These are phyloP conservation scores for Zoysia japonica DNA, from an alignment of 176 grass and related monocot genomes.

Conservation along the genomic window DNA sequence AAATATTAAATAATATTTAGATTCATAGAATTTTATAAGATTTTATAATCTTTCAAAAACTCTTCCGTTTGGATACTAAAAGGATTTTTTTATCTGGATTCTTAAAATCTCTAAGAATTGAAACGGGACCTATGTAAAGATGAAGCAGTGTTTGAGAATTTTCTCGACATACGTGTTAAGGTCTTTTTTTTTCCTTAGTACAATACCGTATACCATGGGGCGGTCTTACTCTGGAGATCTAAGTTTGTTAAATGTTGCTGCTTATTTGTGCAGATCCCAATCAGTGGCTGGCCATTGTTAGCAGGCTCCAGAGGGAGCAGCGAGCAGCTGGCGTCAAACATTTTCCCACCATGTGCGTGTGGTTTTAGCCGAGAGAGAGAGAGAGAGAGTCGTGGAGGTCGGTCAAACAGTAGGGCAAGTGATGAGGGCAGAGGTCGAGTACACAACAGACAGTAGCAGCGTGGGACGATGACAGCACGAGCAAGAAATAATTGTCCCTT, in stretches of 20 bases:
- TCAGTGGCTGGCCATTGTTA: constrained; percentile 39
- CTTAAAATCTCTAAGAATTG: too few species aligned
- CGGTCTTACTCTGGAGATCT: too few species aligned
- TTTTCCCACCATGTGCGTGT: constrained; percentile 10
- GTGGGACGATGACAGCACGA: constrained; percentile 22
- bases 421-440: constrained; percentile 13
- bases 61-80: too few species aligned
- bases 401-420: constrained; percentile 45
- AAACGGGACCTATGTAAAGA: too few species aligned
- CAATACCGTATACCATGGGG: too few species aligned
- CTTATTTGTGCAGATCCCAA: constrained; percentile 33
- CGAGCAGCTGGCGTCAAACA: background rate
- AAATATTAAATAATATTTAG: too few species aligned
- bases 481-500: constrained; percentile 64
- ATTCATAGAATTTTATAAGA: too few species aligned
- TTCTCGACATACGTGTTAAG: too few species aligned
- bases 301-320: background rate
- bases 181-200: background rate
- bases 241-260: background rate
- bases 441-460: constrained; percentile 25
- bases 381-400: background rate
- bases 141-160: too few species aligned
- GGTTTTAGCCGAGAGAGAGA: background rate
- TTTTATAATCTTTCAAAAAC: too few species aligned
- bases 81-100: too few species aligned